phyloP scores from a whole-genome alignment of 148 eudicot species.

The Silene conica region DNA sequence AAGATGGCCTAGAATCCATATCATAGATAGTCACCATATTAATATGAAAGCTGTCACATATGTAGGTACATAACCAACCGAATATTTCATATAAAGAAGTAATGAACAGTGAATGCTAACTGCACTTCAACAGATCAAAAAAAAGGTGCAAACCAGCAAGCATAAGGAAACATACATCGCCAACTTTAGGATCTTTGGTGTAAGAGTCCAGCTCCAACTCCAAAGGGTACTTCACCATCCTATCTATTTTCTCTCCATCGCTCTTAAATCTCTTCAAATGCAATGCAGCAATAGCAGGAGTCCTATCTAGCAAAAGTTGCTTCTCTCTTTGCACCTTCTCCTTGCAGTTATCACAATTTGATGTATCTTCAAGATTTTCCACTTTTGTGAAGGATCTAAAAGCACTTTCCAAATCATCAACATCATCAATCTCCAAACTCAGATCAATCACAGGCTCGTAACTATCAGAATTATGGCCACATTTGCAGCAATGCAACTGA shows the following conservation, averaged over 20 bases:
- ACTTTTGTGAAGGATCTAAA: conserved; percentile 80
- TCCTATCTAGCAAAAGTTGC: conserved; percentile 70
- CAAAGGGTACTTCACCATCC: conserved; percentile 58
- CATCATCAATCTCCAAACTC: conserved; percentile 90
- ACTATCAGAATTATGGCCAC: conserved; percentile 72
- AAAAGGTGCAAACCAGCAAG: background rate
- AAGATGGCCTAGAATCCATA: background rate
- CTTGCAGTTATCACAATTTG: conserved; percentile 72
- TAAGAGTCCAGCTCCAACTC: conserved; percentile 70
- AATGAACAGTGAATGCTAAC: background rate
- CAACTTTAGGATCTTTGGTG: conserved; percentile 27
- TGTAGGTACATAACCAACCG: background rate
- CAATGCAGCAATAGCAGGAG: conserved; percentile 64
- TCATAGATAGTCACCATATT: background rate
- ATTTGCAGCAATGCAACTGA: conserved; percentile 77
- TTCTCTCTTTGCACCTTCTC: conserved; percentile 78
- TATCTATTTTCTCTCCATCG: conserved; percentile 85
- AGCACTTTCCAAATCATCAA: conserved; percentile 45
- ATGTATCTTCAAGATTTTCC: conserved; percentile 73
- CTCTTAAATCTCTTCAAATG: conserved; percentile 93
- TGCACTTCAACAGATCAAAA: background rate
- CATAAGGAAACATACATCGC: conserved; percentile 38
- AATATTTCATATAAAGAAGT: background rate
- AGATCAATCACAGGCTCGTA: conserved; percentile 66
- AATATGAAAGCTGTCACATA: background rate